phyloP scores from a whole-genome alignment of 108 stramenopile genomes.

The Aurantiochytrium sp. region DNA sequence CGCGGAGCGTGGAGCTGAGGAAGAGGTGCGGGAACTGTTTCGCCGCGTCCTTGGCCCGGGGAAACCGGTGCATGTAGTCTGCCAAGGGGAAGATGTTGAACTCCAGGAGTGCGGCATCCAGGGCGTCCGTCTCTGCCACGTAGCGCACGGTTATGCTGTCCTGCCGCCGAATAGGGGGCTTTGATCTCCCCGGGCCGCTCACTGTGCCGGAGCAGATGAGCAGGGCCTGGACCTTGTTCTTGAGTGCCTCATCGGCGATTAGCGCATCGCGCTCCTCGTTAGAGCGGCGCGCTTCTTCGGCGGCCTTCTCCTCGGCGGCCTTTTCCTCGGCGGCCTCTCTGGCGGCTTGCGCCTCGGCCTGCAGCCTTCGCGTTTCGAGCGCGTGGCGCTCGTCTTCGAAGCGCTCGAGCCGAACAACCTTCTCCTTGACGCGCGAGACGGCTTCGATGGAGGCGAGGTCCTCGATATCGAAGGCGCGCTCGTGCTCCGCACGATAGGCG shows the following conservation, averaged over 20 bases:
- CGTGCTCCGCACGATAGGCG: background rate
- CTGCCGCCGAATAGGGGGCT: background rate
- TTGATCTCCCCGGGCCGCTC: background rate
- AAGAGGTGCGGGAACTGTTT: slow-evolving; percentile 4
- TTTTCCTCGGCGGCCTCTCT: background rate
- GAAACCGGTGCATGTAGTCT: background rate
- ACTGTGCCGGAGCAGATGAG: background rate
- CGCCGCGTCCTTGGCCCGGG: background rate
- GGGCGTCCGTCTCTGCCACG: background rate
- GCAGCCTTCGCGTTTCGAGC: background rate
- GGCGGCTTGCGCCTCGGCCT: background rate
- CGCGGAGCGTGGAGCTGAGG: background rate
- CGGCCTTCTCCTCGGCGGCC: background rate
- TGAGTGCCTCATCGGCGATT: background rate
- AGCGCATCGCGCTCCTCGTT: background rate
- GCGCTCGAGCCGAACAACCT: background rate
- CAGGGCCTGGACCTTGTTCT: background rate
- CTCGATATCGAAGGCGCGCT: background rate
- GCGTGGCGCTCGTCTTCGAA: background rate
- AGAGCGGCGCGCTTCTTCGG: background rate
- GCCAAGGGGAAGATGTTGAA: background rate
- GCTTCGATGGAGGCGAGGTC: background rate
- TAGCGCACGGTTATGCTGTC: background rate
- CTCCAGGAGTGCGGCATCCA: background rate
- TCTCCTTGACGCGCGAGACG: background rate